Evolutionary conservation across 2,329 filamentous ascomycete species (phyloP), one percentile per base, ranked within the genome.

Genomic region (Trichoderma brevicompactum): DNA sequence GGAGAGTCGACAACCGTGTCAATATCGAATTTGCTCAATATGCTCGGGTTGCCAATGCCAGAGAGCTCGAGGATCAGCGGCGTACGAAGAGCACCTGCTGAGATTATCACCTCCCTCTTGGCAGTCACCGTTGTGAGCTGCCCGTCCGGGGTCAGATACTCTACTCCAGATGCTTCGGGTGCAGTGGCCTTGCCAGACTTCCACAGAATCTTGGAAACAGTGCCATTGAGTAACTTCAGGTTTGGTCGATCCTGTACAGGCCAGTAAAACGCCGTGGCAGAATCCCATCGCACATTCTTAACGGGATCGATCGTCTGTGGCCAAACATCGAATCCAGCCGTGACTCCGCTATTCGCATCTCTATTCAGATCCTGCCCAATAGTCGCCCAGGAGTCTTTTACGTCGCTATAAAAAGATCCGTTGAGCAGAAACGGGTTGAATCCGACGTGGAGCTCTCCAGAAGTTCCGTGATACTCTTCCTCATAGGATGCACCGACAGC

Each of bases 201-300:
- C 75, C 73, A 79, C 5, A 69, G 64, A 8, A 79, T 62, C 36
- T 66, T 74, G 46, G 68, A 72, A 5, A 75, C 79, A 0, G 77
- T 79, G 7, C 79, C 79, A 40, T 74, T 74, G 58, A 80, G 67
- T 1, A 81, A 64, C 12, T 73, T 73, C 7, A 82, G 72, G 63
- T 82, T 82, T 1, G 69, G 72, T n/a, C 67, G 41, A 15, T 71
- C 68, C 23, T 75, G 73, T 4, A 81, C 68, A 0, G 76, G 77
- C 65, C 77, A 78, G 64, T 78, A 77, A 68, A 78, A 83, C 1
- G 81, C 79, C 15, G 76, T 74, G 6, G 77, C 79, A 2, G 80
- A 73, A 61, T 82, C 79, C 65, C 74, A 75, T 3, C 80, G 75
- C n/a, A 76, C 53, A 48, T 80, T 75, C 0, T 66, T 66, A 9